Evolutionary conservation across 2,329 filamentous ascomycete genomes (phyloP), one percentile per base, ranked within the genome.

Genomic region (Talaromyces sp.): DNA sequence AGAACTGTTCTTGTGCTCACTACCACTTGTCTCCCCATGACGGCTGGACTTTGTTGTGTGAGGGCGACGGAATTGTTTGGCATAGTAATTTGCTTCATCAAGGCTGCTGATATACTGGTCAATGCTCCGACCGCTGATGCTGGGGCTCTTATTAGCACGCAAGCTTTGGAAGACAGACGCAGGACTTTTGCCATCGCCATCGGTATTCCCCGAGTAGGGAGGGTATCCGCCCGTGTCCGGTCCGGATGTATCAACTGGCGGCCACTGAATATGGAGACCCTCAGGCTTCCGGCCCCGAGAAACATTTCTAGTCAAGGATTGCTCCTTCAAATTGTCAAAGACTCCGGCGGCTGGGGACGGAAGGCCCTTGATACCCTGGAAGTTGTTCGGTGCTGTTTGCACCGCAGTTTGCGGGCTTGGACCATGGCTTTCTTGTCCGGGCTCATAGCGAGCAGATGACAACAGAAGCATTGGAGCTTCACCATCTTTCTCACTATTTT

Each of bases 31-130:
- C 24, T 73, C 74, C 11, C 74, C 74, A 43, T 75, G 76, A 61
- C 75, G 76, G 62, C 75, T 80, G 85, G 81, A 53, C 81, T 84
- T 57, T 74, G 75, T 51, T 74, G 75, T 51, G 61, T 76, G 75
- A 41, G 76, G 75, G 26, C 77, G 78, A 46, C 76, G 76, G 27
- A 75, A 72, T 31, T 83, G 81, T 64, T 78, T 80, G 4, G 80
- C 78, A 68, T 87, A 85, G 61, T 85, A 83, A 60, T 86, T 86
- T 10, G 91, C 90, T 56, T 91, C 84, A 35, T 96, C 91, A 1
- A 96, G 77, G 70, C 91, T 94, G 75, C 87, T 91, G 64, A 96
- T 92, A 70, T 94, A 95, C 64, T 92, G 87, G 66, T 95, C 90
- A 38, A 91, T 83, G 64, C 85, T 90, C 63, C 86, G 84, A 46